Conservation (phyloP, 306 rosid species). For the Lathyrus tuberosus region DNA sequence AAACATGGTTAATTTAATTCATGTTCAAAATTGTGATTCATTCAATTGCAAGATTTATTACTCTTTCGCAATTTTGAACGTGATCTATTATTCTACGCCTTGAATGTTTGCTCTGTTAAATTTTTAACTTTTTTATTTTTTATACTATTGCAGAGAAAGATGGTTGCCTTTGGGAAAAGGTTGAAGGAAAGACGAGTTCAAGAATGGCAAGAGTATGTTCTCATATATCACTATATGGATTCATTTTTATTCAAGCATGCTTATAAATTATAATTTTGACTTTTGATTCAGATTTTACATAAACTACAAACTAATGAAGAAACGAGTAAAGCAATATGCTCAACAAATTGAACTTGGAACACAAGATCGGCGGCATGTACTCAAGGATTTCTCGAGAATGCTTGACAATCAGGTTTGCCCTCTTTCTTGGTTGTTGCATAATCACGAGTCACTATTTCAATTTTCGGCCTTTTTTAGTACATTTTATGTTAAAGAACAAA, state of each 20-base stretch:
- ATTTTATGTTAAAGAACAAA: neutral
- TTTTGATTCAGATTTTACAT: slow-evolving; percentile 76
- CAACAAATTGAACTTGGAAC: slow-evolving; percentile 84
- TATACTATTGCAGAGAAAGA: slow-evolving; percentile 53
- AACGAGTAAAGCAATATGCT: slow-evolving; percentile 77
- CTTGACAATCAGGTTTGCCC: slow-evolving; percentile 81
- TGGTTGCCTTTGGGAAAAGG: slow-evolving; percentile 99
- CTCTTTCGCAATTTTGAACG: too few relatives aligned
- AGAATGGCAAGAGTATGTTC: slow-evolving; percentile 92
- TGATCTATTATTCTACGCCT: too few relatives aligned
- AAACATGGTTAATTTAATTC: too few relatives aligned
- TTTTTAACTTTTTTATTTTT: neutral
- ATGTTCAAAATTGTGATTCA: too few relatives aligned
- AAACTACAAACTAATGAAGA: slow-evolving; percentile 94
- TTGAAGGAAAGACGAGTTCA: slow-evolving; percentile 80
- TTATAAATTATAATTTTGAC: slow-evolving; percentile 31
- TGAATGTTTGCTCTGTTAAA: too few relatives aligned
- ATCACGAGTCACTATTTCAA: slow-evolving; percentile 3
- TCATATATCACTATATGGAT: slow-evolving; percentile 2
- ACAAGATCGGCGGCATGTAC: slow-evolving; percentile 78
- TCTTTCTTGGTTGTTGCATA: slow-evolving; percentile 22
- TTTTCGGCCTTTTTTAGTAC: neutral
- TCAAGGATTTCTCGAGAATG: slow-evolving; percentile 97
- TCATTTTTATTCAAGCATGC: slow-evolving; percentile 22
- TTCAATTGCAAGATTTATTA: too few relatives aligned